Conservation (phyloP, 176 grass and related monocot genomes). For the Bolboschoenus planiculmis region DNA sequence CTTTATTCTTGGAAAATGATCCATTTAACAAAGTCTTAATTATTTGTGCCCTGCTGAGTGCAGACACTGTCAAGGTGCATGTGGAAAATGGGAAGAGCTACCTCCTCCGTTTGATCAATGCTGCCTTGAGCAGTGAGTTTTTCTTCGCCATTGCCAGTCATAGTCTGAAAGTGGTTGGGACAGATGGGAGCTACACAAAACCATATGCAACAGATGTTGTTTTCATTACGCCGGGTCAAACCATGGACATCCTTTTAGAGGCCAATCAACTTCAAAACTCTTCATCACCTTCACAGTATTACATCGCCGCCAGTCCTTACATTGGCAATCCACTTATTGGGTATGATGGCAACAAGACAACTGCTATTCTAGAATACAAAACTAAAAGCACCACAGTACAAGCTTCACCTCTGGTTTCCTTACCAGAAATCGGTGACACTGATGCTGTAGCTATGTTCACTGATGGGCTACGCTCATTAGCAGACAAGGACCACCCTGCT, state of each 20-base stretch:
- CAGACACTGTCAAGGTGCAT: slow-evolving; percentile 26
- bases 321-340: slow-evolving; percentile 9
- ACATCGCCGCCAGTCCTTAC: slow-evolving; percentile 48
- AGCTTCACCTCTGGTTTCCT: slow-evolving; percentile 28
- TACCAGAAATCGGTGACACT: slow-evolving; percentile 42
- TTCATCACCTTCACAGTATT: slow-evolving; percentile 46
- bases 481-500: not conserved
- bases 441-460: slow-evolving; percentile 33
- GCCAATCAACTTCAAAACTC: slow-evolving; percentile 15
- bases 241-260: slow-evolving; percentile 65
- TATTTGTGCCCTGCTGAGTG: not conserved
- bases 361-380: slow-evolving; percentile 61
- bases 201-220: slow-evolving; percentile 60
- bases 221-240: slow-evolving; percentile 67
- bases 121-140: slow-evolving; percentile 58
- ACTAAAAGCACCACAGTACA: slow-evolving; percentile 15
- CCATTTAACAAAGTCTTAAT: not conserved
- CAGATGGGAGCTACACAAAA: slow-evolving; percentile 68
- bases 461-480: slow-evolving; percentile 34
- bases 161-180: slow-evolving; percentile 69
- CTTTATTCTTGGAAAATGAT: not conserved
- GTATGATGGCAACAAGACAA: slow-evolving; percentile 32
- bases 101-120: slow-evolving; percentile 63
- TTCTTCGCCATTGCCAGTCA: slow-evolving; percentile 71
- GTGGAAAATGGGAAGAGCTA: slow-evolving; percentile 46